Percentiles rank a stretch among this genome's conserved stretches.
Evolutionary conservation across 306 rosid genomes (phyloP).

Genomic region (Senna siamea): DNA sequence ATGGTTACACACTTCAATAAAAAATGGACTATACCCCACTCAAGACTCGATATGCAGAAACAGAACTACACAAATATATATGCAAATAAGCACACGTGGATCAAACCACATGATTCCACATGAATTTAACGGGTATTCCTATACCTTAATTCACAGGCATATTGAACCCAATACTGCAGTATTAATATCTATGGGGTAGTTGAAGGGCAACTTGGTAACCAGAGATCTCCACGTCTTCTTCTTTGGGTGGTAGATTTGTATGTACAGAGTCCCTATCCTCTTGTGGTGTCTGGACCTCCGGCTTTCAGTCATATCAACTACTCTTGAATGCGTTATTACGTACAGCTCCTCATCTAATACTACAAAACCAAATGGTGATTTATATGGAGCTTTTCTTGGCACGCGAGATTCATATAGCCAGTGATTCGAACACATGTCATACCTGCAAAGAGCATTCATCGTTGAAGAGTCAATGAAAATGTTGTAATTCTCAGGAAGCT

Average conservation of each 20-base stretch:
- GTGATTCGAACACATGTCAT: slow-evolving; percentile 65
- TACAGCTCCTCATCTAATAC: slow-evolving; percentile 68
- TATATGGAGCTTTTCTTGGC: slow-evolving; percentile 57
- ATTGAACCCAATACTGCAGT: slow-evolving; percentile 71
- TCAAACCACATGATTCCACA: slow-evolving; percentile 37
- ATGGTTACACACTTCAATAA: slow-evolving; percentile 8
- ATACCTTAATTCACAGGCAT: slow-evolving; percentile 53
- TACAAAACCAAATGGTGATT: slow-evolving; percentile 60
- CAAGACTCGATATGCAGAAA: slow-evolving; percentile 28
- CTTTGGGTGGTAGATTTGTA: slow-evolving; percentile 81
- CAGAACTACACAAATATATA: slow-evolving; percentile 39
- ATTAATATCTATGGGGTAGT: slow-evolving; percentile 54
- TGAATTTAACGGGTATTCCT: slow-evolving; percentile 32
- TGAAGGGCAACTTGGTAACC: slow-evolving; percentile 67
- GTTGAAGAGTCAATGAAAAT: slow-evolving; percentile 29
- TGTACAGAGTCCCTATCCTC: slow-evolving; percentile 61
- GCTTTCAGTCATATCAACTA: slow-evolving; percentile 40
- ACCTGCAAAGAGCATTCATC: slow-evolving; percentile 55
- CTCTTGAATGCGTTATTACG: slow-evolving; percentile 56
- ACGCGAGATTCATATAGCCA: slow-evolving; percentile 72
- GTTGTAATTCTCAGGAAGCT: slow-evolving; percentile 18
- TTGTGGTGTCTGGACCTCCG: slow-evolving; percentile 59
- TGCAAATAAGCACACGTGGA: slow-evolving; percentile 28
- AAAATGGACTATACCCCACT: slow-evolving; percentile 22
- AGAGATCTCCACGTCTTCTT: slow-evolving; percentile 78